Evolutionary conservation across 2,329 filamentous ascomycete genomes (phyloP), one percentile per base, ranked within the genome.

Genomic region (Aspergillus quadricinctus): DNA sequence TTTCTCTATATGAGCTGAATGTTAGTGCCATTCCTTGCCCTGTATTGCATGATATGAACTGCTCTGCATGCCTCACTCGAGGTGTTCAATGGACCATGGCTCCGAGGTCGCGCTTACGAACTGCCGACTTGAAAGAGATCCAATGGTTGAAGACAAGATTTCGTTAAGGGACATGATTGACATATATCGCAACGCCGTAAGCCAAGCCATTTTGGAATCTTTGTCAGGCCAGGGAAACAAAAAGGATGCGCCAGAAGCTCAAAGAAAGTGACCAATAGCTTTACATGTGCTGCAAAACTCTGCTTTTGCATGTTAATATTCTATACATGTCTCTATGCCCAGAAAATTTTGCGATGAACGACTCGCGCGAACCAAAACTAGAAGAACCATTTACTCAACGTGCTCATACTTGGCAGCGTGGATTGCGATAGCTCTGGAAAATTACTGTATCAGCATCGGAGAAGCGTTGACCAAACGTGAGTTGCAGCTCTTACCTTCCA

Each of bases 321-420:
- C 63, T 65, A 66, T 68, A 55, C 62, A 62, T 57, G 56, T 53
- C 59, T 66, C 60, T 67, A 69, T 65, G 63, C 61, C 61, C 52
- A 60, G 61, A 57, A 50, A 59, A 48, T 55, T 58, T 62, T 59
- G 56, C 53, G 55, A 31, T 55, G 50, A 52, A 50, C 54, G 50
- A 37, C 27, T 56, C 48, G 23, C 37, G 57, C 57, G 55, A 58
- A 45, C 35, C 55, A 54, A 60, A 52, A 55, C 9, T 35, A 19
- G 27, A 21, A 52, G 50, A 41, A 29, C 52, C 48, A 54, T 68
- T 68, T 70, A 75, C 63, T 64, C 67, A 55, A 77, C 75, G 66
- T 73, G 69, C 17, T 87, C 78, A 70, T 93, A 93, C 77, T 91
- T 92, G 65, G 83, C 83, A 73, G 87, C 79, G 77, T 93, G 90